Percentiles rank a stretch among this genome's conserved stretches.
phyloP scores from a whole-genome alignment of 306 rosid genomes.

The Arachis hypogaea region DNA sequence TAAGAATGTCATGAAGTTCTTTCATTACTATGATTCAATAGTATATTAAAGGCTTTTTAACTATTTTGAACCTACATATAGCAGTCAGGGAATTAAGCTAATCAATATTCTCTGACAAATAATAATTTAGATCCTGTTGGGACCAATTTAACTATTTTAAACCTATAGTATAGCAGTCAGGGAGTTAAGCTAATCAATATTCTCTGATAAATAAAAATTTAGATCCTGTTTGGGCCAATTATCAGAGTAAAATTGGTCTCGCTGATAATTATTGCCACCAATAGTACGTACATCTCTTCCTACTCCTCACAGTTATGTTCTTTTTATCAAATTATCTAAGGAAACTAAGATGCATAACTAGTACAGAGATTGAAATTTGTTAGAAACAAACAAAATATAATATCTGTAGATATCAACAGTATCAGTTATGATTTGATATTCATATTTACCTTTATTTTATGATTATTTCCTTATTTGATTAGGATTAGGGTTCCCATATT shows the following conservation, averaged over 20 bases:
- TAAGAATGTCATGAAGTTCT: constrained; percentile 25
- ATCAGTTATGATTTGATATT: too few species aligned
- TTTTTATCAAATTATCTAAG: constrained; percentile 8
- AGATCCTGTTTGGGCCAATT: constrained; percentile 16
- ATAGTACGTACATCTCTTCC: constrained; percentile 9
- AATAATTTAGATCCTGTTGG: constrained; percentile 6
- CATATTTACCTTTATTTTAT: too few species aligned
- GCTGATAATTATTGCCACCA: constrained; percentile 8
- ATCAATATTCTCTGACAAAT: constrained; percentile 21
- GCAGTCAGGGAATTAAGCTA: constrained; percentile 18
- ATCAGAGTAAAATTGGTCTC: constrained; percentile 14
- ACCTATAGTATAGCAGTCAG: constrained; percentile 14
- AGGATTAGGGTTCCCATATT: too few species aligned
- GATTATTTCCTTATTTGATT: too few species aligned
- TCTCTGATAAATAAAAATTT: constrained; percentile 25
- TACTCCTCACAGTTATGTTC: constrained; percentile 12
- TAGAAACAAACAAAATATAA: too few species aligned
- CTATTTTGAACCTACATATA: constrained; percentile 13
- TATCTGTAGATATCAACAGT: too few species aligned
- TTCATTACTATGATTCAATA: constrained; percentile 13
- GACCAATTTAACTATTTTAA: constrained; percentile 2
- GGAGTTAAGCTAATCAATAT: constrained; percentile 10
- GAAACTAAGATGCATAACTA: constrained; percentile 16
- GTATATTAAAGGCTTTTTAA: constrained; percentile 6
- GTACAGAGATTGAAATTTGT: neutral